A percentile compares a stretch with the other conserved stretches of the same genome.
These are phyloP conservation scores for Spergularia bocconei DNA, from an alignment of 148 eudicot genomes.

Conservation along the genomic window DNA sequence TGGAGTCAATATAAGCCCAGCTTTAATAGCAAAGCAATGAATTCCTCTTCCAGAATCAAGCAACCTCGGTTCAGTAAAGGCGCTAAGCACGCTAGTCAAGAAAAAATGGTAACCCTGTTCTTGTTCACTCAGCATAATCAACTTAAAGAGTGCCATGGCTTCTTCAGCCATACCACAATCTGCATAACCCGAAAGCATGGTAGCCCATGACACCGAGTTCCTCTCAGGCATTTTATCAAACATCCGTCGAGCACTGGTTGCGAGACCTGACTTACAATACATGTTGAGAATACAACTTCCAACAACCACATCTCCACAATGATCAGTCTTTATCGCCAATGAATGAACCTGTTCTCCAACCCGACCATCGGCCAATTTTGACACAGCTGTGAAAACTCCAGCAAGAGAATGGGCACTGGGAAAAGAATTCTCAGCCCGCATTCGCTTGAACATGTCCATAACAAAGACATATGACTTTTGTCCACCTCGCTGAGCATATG, in stretches of 20 bases:
- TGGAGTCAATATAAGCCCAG: conserved; percentile 29
- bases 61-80: conserved; percentile 28
- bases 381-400: conserved; percentile 34
- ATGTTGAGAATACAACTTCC: conserved; percentile 40
- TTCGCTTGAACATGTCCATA: conserved; percentile 28
- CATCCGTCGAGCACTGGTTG: conserved; percentile 41
- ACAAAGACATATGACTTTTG: conserved; percentile 21
- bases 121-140: conserved; percentile 29
- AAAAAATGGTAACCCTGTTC: conserved; percentile 38
- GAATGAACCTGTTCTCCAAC: conserved; percentile 44
- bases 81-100: conserved; percentile 47
- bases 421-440: conserved; percentile 30
- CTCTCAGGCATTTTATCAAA: conserved; percentile 54
- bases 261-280: conserved; percentile 41
- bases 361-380: conserved; percentile 17
- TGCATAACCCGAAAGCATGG: conserved; percentile 51
- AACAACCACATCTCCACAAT: conserved; percentile 37
- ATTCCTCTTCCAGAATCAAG: conserved; percentile 36
- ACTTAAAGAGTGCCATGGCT: conserved; percentile 38
- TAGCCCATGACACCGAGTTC: conserved; percentile 49
- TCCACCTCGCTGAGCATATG: conserved; percentile 30
- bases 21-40: conserved; percentile 41
- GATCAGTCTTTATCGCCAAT: conserved; percentile 30
- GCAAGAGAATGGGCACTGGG: conserved; percentile 44
- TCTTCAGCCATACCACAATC: conserved; percentile 35